Evolutionary conservation across 306 rosid species (phyloP), one percentile per base, ranked within the genome.

Genomic region (Cicer judaicum): DNA sequence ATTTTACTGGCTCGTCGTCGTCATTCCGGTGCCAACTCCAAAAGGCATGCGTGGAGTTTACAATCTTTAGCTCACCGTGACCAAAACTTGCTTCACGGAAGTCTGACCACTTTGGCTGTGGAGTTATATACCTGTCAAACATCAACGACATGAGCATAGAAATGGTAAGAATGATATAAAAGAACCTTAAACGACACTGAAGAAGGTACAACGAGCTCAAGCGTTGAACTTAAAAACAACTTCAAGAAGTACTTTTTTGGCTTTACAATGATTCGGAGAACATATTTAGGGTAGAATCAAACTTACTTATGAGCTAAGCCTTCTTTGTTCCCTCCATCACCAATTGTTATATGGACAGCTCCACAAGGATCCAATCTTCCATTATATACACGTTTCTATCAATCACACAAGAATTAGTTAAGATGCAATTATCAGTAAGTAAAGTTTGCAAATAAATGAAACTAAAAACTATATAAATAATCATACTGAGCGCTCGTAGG

Each of bases 1-100:
- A 91, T 78, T 82, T 86, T 19, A 93, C 96, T 0, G 97, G 90
- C 80, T 93, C 96, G 1, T 93, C 98, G 1, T 93, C 90, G 12
- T 93, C 98, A 64, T 93, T 93, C 80, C 98, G 84, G 85, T 93
- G 98, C 97, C 98, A 93, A 82, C 89, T 89, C 98, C 98, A 93
- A 49, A 89, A 85, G 41, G 96, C 90, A 81, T 89, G 97, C 14
- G 96, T 80, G 3, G 97, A 80, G 77, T 89, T 92, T 60, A 82
- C 89, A 49, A 92, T 72, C 77, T 81, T 87, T 7, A 92, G 91
- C 84, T 92, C 96, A 5, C 98, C 98, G 0, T 92, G 98, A 59
- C 98, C 96, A 4, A 92, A 92, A 79, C 98, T 92, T 54, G 96
- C 96, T 80, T 92, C 98, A 1, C 90, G 89, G 74, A 92, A 92